phyloP scores from a whole-genome alignment of 345 rosid genomes.

The Euphorbia peplus region DNA sequence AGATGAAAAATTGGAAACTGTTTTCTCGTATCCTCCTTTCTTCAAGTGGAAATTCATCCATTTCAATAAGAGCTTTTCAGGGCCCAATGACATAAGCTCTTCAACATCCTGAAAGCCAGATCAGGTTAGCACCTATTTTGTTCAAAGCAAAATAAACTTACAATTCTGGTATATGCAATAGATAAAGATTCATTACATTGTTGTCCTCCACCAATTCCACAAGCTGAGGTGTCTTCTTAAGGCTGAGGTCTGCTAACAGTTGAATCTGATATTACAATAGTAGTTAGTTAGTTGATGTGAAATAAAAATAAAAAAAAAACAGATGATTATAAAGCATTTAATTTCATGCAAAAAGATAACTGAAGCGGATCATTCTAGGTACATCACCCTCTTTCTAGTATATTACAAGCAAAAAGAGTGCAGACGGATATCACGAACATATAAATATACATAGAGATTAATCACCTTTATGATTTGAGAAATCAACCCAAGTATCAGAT shows the following conservation, averaged over 20 bases:
- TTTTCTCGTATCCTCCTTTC: constrained; percentile 84
- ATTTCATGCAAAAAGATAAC: not conserved
- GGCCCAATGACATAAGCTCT: constrained; percentile 83
- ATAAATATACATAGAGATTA: not conserved
- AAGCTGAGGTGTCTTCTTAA: constrained; percentile 95
- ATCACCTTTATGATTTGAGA: constrained; percentile 94
- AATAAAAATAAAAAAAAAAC: not conserved
- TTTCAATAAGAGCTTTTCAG: constrained; percentile 78
- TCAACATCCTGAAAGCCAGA: constrained; percentile 64
- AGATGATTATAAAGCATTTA: not conserved
- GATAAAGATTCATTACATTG: constrained; percentile 42
- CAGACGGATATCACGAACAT: constrained; percentile 3
- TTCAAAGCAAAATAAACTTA: not conserved
- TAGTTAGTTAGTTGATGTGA: not conserved
- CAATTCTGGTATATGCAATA: not conserved
- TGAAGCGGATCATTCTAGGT: no score
- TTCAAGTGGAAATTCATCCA: constrained; percentile 95
- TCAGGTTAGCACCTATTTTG: constrained; percentile 2
- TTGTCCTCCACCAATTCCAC: constrained; percentile 83
- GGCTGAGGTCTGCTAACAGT: constrained; percentile 79
- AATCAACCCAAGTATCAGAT: constrained; percentile 81
- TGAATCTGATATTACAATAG: constrained; percentile 57
- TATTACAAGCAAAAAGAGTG: not conserved
- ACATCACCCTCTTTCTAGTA: not conserved
- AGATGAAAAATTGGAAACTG: constrained; percentile 73